Base-by-base conservation (phyloP, 306 rosid species). In the Ceratonia siliqua region DNA sequence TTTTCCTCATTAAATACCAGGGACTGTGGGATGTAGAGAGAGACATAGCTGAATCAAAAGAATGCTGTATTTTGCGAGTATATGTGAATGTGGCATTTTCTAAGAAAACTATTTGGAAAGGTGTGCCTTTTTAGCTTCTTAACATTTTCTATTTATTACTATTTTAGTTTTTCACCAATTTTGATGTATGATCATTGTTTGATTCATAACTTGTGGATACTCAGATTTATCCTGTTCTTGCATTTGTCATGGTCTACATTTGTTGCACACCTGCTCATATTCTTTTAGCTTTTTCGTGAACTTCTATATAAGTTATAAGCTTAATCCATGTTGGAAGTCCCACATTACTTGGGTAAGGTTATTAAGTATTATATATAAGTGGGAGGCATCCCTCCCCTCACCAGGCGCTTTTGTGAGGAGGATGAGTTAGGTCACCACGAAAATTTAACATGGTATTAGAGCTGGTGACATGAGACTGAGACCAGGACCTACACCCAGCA, bases 31-130 rank as follows among this genome's bases (percentile, higher is more conserved):
- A 76, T 68, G 83, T 94, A 42, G 75, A 88, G 91, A 82, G 86
- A 78, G 87, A 85, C 73, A 64, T 71, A 32, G 84, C 77, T 70
- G 87, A 75, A 81, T 83, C 92, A 64, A 86, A 80, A 75, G 88
- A 86, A 21, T 54, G 88, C 85, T 86, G 96, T 81, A 69, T 62
- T 68, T 82, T 94, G 68, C 76, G 78, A 55, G 84, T 94, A 66
- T 90, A 92, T 73, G 86, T 89, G 78, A 87, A 92, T 79, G 93
- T 94, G 43, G 89, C 91, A 75, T 92, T 94, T 85, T 86, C 84
- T 6, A 92, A 87, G 81, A 89, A 78, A 87, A 94, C 99, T 56
- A 88, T 92, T 21, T 94, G 81, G 81, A 89, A 80, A 94, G 99
- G 99, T 94, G 8, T 80, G 85, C 18, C 30, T 43, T 74, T 80